Evolutionary conservation across 805 yeast species (phyloP), one percentile per base, ranked within the genome.

Genomic region (Candida taoyuanica): DNA sequence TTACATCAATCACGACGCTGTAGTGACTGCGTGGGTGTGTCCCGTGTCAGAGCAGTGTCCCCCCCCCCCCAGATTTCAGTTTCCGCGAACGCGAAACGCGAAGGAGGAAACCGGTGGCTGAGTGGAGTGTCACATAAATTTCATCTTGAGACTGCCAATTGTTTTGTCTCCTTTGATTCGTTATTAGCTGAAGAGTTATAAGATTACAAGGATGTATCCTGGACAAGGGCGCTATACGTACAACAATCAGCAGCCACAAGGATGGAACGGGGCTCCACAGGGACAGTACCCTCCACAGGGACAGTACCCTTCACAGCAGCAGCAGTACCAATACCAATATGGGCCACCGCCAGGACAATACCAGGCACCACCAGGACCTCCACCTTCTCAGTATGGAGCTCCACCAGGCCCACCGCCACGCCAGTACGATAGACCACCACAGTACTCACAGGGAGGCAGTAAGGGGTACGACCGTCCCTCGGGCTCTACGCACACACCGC

Each of bases 121-220:
- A 17, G 11, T 14, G n/a, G 24, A 21, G 24, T 21, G 24, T 7
- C 24, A 21, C 24, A 21, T 21, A 21, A 21, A 21, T 11, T 21
- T 21, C 24, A 21, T 21, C 24, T 21, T 21, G 24, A 11, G 11
- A 8, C 11, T 11, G 7, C 9, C 24, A 7, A 21, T 21, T 21
- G 24, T 8, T 11, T 21, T 11, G 7, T 21, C 24, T 21, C 24
- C 24, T n/a, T n/a, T n/a, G n/a, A n/a, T n/a, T n/a, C n/a, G n/a
- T n/a, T n/a, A n/a, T n/a, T n/a, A n/a, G n/a, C n/a, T n/a, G n/a
- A n/a, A n/a, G n/a, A n/a, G n/a, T n/a, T n/a, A n/a, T n/a, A n/a
- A n/a, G n/a, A n/a, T n/a, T n/a, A n/a, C n/a, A 7, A 29, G 15
- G 5, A 48, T 48, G 52, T 48, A 36, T 24, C 53, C 53, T 31